Evolutionary conservation across 768 basidiomycete species (phyloP).

Genomic region (Lactarius pseudohatsudake): DNA sequence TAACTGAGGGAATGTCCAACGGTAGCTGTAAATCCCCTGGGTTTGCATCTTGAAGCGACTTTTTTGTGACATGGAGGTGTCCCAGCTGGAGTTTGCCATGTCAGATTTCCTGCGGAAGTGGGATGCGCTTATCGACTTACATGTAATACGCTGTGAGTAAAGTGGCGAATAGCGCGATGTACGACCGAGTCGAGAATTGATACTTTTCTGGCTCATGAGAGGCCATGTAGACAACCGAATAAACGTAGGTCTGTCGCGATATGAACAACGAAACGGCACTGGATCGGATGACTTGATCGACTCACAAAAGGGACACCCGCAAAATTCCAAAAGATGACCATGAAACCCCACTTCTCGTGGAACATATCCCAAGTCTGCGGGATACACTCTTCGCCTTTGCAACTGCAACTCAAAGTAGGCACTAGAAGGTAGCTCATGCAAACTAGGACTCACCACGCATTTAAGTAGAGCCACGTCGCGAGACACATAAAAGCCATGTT

Average conservation of each 20-base stretch:
- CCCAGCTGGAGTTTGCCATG: constrained; percentile 58
- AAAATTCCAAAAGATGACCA: constrained; percentile 98
- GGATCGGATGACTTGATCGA: constrained; percentile 1
- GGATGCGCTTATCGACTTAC: constrained; percentile 45
- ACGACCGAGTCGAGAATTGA: constrained; percentile 75
- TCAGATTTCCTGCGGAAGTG: background rate
- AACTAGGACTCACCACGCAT: constrained; percentile 68
- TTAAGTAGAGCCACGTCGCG: constrained; percentile 94
- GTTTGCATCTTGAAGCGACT: constrained; percentile 97
- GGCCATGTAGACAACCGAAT: constrained; percentile 98
- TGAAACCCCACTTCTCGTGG: constrained; percentile 98
- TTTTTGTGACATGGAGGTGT: constrained; percentile 95
- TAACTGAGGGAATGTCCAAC: constrained; percentile 92
- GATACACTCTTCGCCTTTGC: constrained; percentile 92
- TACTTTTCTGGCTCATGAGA: constrained; percentile 87
- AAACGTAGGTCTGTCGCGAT: constrained; percentile 78
- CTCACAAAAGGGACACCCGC: constrained; percentile 90
- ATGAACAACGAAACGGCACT: constrained; percentile 10
- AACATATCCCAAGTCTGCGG: constrained; percentile 99
- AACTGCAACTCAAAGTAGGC: constrained; percentile 43
- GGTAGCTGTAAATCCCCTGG: constrained; percentile 80
- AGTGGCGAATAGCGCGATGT: constrained; percentile 70
- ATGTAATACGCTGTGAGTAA: constrained; percentile 85
- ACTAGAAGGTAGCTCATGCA: background rate
- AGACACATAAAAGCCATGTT: constrained; percentile 97